Conservation (phyloP, 2,329 filamentous ascomycete genomes). For the Talaromyces atroroseus region DNA sequence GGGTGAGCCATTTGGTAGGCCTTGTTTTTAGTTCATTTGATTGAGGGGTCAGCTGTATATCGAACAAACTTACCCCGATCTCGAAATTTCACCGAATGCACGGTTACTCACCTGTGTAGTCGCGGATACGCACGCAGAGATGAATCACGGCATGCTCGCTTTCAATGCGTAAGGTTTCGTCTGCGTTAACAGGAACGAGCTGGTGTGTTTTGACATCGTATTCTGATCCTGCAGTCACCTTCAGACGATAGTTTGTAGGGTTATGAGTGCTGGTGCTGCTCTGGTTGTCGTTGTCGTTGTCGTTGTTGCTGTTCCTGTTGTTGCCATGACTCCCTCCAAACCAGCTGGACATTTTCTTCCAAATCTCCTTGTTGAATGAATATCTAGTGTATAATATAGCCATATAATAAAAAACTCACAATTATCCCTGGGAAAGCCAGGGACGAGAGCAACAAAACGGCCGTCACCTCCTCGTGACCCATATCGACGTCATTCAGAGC, state of each 20-base stretch:
- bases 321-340: neutral
- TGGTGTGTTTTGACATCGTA: conserved; percentile 71
- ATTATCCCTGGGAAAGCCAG: neutral
- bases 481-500: neutral
- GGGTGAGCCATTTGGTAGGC: conserved; percentile 68
- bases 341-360: neutral
- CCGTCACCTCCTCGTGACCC: no score
- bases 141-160: conserved; percentile 60
- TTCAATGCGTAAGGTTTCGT: conserved; percentile 57
- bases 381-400: neutral
- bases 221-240: conserved; percentile 71
- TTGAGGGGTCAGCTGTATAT: neutral
- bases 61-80: no score
- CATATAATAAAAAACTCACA: neutral
- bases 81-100: neutral
- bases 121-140: conserved; percentile 68
- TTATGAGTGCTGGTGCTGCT: neutral
- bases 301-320: neutral
- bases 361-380: neutral
- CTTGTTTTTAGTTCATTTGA: conserved; percentile 31
- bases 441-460: neutral
- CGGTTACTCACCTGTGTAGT: conserved; percentile 42
- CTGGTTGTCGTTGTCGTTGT: neutral
- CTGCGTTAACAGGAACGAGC: conserved; percentile 68
- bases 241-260: conserved; percentile 58